phyloP scores from a whole-genome alignment of 1,139 yeast species.

The Ogataea hybrid region DNA sequence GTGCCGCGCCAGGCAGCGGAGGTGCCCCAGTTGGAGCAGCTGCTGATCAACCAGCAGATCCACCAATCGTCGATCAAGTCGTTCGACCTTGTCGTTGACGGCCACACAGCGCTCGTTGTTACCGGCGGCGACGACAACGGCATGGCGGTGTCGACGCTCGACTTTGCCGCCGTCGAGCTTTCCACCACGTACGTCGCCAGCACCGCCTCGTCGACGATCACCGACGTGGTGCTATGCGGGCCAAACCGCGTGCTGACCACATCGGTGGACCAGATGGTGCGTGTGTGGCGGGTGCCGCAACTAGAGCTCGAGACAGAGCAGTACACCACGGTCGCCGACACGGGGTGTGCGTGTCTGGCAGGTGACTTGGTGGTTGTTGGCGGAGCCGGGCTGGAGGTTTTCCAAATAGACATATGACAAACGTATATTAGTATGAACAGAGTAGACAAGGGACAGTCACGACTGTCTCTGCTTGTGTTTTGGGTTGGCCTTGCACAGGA shows the following conservation, averaged over 20 bases:
- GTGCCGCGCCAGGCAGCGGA: neutral
- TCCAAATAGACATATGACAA: neutral
- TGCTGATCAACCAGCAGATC: conserved; percentile 45
- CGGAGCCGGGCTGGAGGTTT: conserved; percentile 64
- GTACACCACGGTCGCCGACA: conserved; percentile 87
- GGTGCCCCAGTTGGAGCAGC: conserved; percentile 5
- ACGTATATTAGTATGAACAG: neutral
- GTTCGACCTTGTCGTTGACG: conserved; percentile 33
- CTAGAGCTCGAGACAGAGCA: conserved; percentile 41
- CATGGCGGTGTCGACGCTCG: conserved; percentile 45
- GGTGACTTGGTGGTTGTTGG: conserved; percentile 48
- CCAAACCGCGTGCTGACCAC: conserved; percentile 42
- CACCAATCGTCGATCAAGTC: conserved; percentile 88
- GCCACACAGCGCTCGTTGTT: conserved; percentile 26
- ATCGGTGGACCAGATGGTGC: conserved; percentile 77
- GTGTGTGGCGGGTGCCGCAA: conserved; percentile 52
- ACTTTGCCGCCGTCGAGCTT: conserved; percentile 12
- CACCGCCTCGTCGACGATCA: conserved; percentile 88
- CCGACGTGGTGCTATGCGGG: conserved; percentile 49
- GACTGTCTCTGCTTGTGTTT: conserved; percentile 89
- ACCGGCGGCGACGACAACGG: conserved; percentile 97
- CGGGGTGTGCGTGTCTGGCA: conserved; percentile 63
- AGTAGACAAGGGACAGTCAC: neutral
- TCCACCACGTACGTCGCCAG: conserved; percentile 33
- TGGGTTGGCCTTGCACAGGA: conserved; percentile 87